Conservation (phyloP, 78 protist species). For the Dictyostelium intermedium region DNA sequence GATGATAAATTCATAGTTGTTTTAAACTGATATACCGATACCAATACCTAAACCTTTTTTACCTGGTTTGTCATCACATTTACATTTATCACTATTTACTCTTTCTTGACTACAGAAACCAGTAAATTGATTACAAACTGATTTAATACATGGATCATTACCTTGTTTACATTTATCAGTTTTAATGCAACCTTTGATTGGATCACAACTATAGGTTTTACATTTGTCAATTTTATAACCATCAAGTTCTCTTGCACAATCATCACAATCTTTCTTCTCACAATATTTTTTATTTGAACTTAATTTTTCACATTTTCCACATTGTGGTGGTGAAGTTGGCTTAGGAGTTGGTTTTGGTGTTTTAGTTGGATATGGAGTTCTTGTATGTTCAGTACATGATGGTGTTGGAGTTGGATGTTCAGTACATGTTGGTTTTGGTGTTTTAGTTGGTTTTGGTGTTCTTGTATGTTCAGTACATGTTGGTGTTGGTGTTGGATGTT, state of each 20-base stretch:
- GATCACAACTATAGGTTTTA: neutral
- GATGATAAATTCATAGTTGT: neutral
- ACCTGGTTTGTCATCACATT: neutral
- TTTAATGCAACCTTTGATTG: neutral
- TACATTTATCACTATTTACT: neutral
- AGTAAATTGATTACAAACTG: neutral
- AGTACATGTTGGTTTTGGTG: neutral
- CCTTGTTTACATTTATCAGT: slow-evolving; percentile 11
- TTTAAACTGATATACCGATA: neutral
- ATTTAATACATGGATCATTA: neutral
- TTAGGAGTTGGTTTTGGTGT: neutral
- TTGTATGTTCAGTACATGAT: neutral
- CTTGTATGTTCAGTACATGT: neutral
- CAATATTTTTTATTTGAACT: neutral
- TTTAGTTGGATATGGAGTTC: neutral
- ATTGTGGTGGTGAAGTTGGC: neutral
- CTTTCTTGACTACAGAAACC: neutral
- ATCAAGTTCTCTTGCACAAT: neutral
- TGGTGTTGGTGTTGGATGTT: neutral
- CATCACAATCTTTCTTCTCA: neutral
- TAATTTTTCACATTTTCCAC: neutral
- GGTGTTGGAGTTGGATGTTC: slow-evolving; percentile 9
- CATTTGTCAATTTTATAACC: neutral
- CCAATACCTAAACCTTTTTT: neutral
- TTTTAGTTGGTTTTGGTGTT: neutral